phyloP scores from a whole-genome alignment of 768 basidiomycete genomes.

The Boletus speciosus region DNA sequence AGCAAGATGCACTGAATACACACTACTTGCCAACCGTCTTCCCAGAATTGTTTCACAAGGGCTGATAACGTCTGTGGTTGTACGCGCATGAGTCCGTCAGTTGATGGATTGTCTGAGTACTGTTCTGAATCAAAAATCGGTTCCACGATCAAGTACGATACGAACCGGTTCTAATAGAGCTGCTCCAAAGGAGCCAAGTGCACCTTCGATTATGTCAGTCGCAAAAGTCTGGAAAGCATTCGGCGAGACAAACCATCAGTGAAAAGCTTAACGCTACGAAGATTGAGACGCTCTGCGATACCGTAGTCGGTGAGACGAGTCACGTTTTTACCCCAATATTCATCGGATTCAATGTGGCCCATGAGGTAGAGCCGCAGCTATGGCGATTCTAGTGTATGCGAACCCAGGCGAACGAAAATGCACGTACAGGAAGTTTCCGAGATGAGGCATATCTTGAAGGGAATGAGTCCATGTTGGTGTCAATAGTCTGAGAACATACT shows the following conservation, averaged over 20 bases:
- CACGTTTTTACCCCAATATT: slow-evolving; percentile 65
- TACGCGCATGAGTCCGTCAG: slow-evolving; percentile 65
- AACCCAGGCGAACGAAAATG: not conserved
- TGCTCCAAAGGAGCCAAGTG: slow-evolving; percentile 90
- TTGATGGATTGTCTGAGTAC: slow-evolving; percentile 76
- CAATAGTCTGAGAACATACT: slow-evolving; percentile 37
- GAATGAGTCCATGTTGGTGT: not conserved
- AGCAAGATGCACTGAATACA: slow-evolving; percentile 23
- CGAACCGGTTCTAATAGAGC: slow-evolving; percentile 68
- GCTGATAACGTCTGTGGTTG: slow-evolving; percentile 49
- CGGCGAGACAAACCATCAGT: slow-evolving; percentile 54
- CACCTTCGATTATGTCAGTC: slow-evolving; percentile 45
- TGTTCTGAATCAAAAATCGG: slow-evolving; percentile 5
- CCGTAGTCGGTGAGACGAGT: slow-evolving; percentile 61
- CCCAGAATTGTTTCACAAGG: slow-evolving; percentile 61
- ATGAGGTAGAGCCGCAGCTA: slow-evolving; percentile 64
- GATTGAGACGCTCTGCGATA: slow-evolving; percentile 46
- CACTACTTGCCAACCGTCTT: slow-evolving; percentile 83
- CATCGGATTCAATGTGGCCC: slow-evolving; percentile 48
- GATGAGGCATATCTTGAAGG: slow-evolving; percentile 60
- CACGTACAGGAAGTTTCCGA: slow-evolving; percentile 62
- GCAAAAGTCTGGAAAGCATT: not conserved
- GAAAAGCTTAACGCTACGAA: slow-evolving; percentile 70
- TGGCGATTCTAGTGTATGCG: not conserved
- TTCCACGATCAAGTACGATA: not conserved